Conservation (phyloP, 2,329 filamentous ascomycete species). For the Neodidymelliopsis sp. region DNA sequence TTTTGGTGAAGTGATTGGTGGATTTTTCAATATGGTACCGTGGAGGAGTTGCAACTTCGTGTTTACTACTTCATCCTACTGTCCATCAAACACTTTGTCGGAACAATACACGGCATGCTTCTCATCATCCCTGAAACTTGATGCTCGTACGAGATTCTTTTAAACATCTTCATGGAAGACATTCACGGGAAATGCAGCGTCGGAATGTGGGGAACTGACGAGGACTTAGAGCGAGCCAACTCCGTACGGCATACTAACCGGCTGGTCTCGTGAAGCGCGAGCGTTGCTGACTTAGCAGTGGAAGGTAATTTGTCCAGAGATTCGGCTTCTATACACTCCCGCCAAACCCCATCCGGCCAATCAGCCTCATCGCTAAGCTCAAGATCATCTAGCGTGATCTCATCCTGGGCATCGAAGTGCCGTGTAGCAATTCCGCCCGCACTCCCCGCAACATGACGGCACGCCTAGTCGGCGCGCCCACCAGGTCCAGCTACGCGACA, state of each 20-base stretch:
- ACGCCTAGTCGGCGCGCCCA: slow-evolving; percentile 24
- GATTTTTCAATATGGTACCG: no score
- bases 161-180: slow-evolving; percentile 4
- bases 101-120: neutral
- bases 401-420: slow-evolving; percentile 30
- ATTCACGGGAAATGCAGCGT: slow-evolving; percentile 8
- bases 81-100: neutral
- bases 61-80: no score
- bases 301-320: slow-evolving; percentile 7
- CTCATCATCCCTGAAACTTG: neutral
- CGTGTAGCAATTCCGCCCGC: slow-evolving; percentile 33
- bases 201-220: slow-evolving; percentile 12
- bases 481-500: slow-evolving; percentile 17
- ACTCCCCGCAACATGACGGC: slow-evolving; percentile 39
- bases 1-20: no score
- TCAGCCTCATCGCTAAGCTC: neutral
- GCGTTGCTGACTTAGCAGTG: slow-evolving; percentile 12
- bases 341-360: neutral
- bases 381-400: neutral
- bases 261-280: slow-evolving; percentile 6
- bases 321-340: neutral
- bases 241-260: slow-evolving; percentile 12
- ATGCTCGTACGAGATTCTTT: slow-evolving; percentile 3
- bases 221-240: slow-evolving; percentile 12
- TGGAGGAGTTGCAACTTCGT: no score